Conservation (phyloP, 2,329 filamentous ascomycete genomes). For the Aspergillus sp. region DNA sequence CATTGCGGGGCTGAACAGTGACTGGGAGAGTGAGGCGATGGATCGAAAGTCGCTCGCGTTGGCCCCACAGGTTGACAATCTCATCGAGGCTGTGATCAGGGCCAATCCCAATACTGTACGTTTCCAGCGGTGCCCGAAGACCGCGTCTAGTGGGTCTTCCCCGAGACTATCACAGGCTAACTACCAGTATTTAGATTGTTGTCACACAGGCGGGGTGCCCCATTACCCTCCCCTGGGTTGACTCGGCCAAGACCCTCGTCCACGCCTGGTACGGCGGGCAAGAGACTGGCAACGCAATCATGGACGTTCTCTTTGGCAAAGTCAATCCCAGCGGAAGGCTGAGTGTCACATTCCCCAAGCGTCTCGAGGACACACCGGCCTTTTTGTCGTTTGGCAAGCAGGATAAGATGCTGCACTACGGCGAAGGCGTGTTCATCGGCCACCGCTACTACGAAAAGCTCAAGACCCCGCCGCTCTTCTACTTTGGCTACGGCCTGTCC, state of each 20-base stretch:
- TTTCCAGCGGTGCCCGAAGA: no score
- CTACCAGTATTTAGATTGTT: conserved; percentile 46
- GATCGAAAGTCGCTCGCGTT: no score
- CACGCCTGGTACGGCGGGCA: conserved; percentile 84
- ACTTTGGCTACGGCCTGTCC: conserved; percentile 77
- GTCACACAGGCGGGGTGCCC: conserved; percentile 77
- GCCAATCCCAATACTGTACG: not conserved
- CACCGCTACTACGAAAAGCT: conserved; percentile 77
- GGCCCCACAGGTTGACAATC: no score
- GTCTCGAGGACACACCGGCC: conserved; percentile 52
- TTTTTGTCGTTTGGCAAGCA: conserved; percentile 69
- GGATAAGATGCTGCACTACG: conserved; percentile 72
- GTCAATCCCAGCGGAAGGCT: conserved; percentile 59
- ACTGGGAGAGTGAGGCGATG: no score
- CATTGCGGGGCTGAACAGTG: no score
- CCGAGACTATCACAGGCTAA: no score
- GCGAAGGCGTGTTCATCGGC: conserved; percentile 77
- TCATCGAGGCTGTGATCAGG: not conserved
- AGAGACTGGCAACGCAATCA: conserved; percentile 77
- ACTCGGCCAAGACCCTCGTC: conserved; percentile 57
- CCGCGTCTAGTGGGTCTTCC: no score
- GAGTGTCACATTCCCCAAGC: not conserved
- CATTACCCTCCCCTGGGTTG: conserved; percentile 49
- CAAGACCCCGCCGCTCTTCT: conserved; percentile 66
- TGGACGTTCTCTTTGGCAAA: conserved; percentile 73